Percentiles rank a stretch among this genome's conserved stretches.
phyloP scores from a whole-genome alignment of 176 grass and related monocot genomes.

The Carex kokanica region DNA sequence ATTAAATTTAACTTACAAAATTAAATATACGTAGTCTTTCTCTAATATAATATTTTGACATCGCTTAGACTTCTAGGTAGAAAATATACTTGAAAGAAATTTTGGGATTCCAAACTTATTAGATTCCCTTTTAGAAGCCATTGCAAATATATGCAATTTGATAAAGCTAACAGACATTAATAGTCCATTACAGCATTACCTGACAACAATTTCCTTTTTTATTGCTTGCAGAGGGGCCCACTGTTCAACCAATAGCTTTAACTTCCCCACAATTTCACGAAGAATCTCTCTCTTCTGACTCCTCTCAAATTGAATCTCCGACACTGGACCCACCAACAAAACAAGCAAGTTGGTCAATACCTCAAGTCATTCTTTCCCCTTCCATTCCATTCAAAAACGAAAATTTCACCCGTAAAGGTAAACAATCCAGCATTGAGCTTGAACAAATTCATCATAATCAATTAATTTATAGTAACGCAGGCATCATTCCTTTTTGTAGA shows the following conservation, averaged over 20 bases:
- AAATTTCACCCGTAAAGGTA: constrained; percentile 8
- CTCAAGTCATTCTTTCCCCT: neutral
- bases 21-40: neutral
- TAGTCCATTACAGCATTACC: neutral
- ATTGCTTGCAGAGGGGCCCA: constrained; percentile 36
- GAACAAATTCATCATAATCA: neutral
- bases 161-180: neutral
- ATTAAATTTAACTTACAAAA: neutral
- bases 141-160: neutral
- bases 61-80: neutral
- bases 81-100: neutral
- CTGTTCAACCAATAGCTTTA: neutral
- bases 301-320: constrained; percentile 33
- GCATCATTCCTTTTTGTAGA: neutral
- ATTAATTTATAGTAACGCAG: constrained; percentile 1
- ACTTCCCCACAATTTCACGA: constrained; percentile 22
- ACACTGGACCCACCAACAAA: neutral
- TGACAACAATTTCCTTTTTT: constrained; percentile 35
- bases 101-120: neutral
- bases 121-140: neutral
- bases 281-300: constrained; percentile 42
- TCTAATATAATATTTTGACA: neutral
- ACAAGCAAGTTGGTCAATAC: neutral
- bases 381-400: constrained; percentile 12
- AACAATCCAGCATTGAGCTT: neutral